Evolutionary conservation across 148 eudicot species (phyloP).

Genomic region (Cornus suecica): DNA sequence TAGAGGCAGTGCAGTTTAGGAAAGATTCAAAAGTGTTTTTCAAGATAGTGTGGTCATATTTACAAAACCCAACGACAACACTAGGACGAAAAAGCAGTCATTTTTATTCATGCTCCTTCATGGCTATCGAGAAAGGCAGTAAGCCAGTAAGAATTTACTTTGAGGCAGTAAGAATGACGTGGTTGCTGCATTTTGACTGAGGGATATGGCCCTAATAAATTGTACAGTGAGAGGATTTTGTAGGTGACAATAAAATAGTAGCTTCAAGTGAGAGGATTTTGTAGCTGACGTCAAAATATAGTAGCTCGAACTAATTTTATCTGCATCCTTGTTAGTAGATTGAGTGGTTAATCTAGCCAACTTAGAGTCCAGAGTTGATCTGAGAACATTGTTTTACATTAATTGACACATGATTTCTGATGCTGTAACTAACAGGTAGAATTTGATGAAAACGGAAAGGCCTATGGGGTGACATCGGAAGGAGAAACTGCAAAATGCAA

Average conservation of each 20-base stretch:
- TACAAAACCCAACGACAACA: not conserved
- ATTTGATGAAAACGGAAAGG: slow-evolving; percentile 70
- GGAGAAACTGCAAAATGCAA: slow-evolving; percentile 98
- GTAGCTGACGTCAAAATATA: not conserved
- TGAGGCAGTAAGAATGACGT: not conserved
- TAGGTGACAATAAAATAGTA: not conserved
- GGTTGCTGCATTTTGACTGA: not conserved
- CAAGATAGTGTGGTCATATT: not conserved
- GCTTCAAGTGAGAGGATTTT: not conserved
- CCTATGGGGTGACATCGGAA: slow-evolving; percentile 81
- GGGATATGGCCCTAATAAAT: not conserved
- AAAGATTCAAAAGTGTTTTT: not conserved
- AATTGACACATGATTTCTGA: not conserved
- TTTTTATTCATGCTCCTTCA: not conserved
- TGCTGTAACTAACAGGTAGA: slow-evolving; percentile 51
- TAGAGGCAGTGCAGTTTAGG: not conserved
- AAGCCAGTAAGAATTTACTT: not conserved
- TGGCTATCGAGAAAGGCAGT: no score
- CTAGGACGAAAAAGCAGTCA: not conserved
- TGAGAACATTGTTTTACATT: slow-evolving; percentile 13
- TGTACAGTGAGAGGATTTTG: not conserved
- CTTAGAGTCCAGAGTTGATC: not conserved
- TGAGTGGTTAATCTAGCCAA: not conserved
- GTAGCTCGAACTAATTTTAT: not conserved
- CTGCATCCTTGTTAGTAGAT: not conserved